Evolutionary conservation across 2,329 filamentous ascomycete species (phyloP).

Genomic region (Trichoderma arundinaceum): DNA sequence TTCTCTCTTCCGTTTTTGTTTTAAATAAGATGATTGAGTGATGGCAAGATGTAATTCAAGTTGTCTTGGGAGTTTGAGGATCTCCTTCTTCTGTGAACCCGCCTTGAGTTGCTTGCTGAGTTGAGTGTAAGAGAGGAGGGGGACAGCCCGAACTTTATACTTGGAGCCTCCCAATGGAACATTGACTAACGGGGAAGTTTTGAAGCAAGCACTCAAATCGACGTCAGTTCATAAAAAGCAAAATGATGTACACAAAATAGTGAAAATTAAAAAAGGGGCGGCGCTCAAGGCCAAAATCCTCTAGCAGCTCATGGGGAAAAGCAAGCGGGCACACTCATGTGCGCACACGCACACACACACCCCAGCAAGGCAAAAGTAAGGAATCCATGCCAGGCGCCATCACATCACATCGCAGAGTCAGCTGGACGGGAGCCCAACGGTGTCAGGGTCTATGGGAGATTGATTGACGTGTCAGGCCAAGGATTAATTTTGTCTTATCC

Average conservation of each 20-base stretch:
- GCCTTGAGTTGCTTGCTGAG: not conserved
- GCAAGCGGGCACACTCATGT: not conserved
- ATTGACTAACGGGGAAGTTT: not conserved
- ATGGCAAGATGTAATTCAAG: no score
- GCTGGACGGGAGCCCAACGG: constrained; percentile 24
- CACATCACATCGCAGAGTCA: constrained; percentile 30
- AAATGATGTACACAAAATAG: not conserved
- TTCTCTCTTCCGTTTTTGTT: not conserved
- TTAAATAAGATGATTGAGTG: not conserved
- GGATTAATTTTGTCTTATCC: constrained; percentile 39
- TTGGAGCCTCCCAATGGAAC: not conserved
- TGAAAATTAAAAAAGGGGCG: not conserved
- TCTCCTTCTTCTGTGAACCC: not conserved
- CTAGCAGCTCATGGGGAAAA: not conserved
- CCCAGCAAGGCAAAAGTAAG: not conserved
- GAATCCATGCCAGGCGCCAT: constrained; percentile 21
- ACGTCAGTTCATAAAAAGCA: constrained; percentile 2
- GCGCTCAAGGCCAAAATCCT: not conserved
- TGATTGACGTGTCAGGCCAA: constrained; percentile 35
- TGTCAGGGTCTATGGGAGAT: constrained; percentile 10
- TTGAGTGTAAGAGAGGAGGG: not conserved
- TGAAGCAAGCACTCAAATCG: not conserved
- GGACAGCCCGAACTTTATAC: constrained; percentile 28
- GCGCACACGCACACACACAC: not conserved
- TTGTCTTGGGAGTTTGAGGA: not conserved